Conservation (phyloP, 257 asterid genomes). For the Eustoma russellianum region DNA sequence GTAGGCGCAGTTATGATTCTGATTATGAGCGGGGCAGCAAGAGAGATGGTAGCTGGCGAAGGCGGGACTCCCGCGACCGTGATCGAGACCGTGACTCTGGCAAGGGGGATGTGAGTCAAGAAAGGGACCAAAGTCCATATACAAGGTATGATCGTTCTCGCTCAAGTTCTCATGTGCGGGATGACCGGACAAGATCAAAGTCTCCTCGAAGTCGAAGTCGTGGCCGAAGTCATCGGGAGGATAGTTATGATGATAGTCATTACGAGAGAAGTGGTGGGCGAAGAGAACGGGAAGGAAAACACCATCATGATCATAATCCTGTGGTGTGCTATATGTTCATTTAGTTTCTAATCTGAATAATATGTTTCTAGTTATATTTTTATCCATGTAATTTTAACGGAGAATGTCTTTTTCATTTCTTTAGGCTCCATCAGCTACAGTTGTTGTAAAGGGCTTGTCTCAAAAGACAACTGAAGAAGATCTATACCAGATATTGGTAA, state of each 20-base stretch:
- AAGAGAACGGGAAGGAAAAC: conserved; percentile 76
- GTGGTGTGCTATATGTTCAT: conserved; percentile 31
- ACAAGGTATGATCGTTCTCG: conserved; percentile 60
- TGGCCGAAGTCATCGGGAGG: conserved; percentile 79
- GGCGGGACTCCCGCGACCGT: conserved; percentile 77
- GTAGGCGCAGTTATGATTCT: conserved; percentile 78
- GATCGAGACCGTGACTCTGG: conserved; percentile 85
- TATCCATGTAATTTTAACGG: conserved; percentile 15
- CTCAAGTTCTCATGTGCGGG: conserved; percentile 66
- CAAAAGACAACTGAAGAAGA: conserved; percentile 95
- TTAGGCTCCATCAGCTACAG: conserved; percentile 93
- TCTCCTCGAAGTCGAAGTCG: conserved; percentile 88
- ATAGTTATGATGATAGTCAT: conserved; percentile 69
- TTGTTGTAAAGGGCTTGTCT: conserved; percentile 94
- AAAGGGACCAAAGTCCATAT: conserved; percentile 69
- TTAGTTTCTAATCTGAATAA: not conserved
- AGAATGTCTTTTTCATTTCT: conserved; percentile 15
- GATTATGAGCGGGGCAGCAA: conserved; percentile 76
- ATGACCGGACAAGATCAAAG: conserved; percentile 73
- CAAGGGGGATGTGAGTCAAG: conserved; percentile 66
- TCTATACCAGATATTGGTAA: conserved; percentile 86
- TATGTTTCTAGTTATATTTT: conserved; percentile 7
- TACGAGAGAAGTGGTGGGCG: conserved; percentile 68
- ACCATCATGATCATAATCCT: conserved; percentile 48
- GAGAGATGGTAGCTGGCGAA: conserved; percentile 77